Evolutionary conservation across 352 stramenopile genomes (phyloP), one percentile per base, ranked within the genome.

Genomic region (Phytophthora chlamydospora): DNA sequence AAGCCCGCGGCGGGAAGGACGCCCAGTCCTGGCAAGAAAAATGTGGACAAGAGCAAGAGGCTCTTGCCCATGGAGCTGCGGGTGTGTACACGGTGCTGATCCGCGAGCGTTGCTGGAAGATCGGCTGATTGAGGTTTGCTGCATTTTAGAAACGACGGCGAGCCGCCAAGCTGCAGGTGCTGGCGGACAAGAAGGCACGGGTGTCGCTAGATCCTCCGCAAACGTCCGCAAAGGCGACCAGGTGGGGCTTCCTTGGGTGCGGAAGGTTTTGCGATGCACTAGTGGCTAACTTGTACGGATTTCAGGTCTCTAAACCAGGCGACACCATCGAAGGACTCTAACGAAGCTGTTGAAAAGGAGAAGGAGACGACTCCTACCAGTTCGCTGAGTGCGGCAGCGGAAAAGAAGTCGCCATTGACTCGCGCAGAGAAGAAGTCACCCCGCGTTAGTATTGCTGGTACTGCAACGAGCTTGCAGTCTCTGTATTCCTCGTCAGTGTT

Each of bases 61-160:
- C 58, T 92, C 17, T 64, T 92, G 38, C 83, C 83, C 1, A 92
- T 80, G 75, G 83, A 92, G 29, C 42, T 92, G 54, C 76, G 83
- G 47, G 83, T 92, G 27, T 41, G 83, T 78, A 5, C 6, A 33
- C 1, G 17, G 27, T 10, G 13, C 6, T 6, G 17, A 27, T 17
- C 24, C 24, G 24, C 4, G 24, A 29, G 24, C 24, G 24, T 29
- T 54, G 56, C 46, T 55, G 34, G 41, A 65, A 61, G 31, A 46
- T 55, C 27, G 53, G 50, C 42, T 36, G 40, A 58, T 62, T 36
- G 38, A 59, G 40, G 32, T 38, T 21, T 46, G 43, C 41, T 65
- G 33, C 27, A 19, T 17, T 64, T 33, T 59, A 92, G 83, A 79
- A 84, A 73, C 79, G 76, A 17, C 83, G 81, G 17, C 77, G 79